Evolutionary conservation across 371 early-diverging fungal genomes (phyloP), one percentile per base, ranked within the genome.

Genomic region (Haplosporangium sp.): DNA sequence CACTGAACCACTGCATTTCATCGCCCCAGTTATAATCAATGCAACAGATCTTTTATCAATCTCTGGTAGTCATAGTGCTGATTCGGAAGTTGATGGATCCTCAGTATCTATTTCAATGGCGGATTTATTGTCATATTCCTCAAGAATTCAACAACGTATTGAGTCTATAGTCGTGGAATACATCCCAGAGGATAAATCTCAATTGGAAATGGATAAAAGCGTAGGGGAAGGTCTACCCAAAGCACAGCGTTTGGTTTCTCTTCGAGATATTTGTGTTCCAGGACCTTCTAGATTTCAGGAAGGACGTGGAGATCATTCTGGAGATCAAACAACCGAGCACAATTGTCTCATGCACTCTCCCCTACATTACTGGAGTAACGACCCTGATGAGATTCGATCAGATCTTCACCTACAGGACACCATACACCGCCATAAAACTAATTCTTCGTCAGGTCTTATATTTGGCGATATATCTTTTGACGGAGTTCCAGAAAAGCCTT

Each of bases 331-430:
- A 9, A 4, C 34, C 10, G 50, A 39, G 2, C 38, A 37, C 50
- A 40, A 55, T 13, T 92, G 92, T 58, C 67, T 91, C 13, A 72
- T 90, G 2, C 90, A 92, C 72, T 89, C 91, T 4, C 89, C 90
- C 4, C 73, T 88, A 11, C 20, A 15, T 9, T 55, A 55, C 55
- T 55, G 55, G 55, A 13, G 11, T 15, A 34, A 55, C 11, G 35
- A 55, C 15, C 34, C 15, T 3, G 55, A 55, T 35, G 13, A 55
- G 20, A 55, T 55, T 35, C 20, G 55, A 34, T 2, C 55, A 6
- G 55, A 55, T 17, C 60, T 40, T 11, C 44, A 63, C 17, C 35
- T 37, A 27, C 47, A 53, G 34, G 44, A 44, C 19, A 63, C 63
- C 38, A 10, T 56, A 9, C 48, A 37, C 9, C 63, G 62, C 35